phyloP scores from a whole-genome alignment of 495 filamentous ascomycete genomes.

The Tetracladium setigerum region DNA sequence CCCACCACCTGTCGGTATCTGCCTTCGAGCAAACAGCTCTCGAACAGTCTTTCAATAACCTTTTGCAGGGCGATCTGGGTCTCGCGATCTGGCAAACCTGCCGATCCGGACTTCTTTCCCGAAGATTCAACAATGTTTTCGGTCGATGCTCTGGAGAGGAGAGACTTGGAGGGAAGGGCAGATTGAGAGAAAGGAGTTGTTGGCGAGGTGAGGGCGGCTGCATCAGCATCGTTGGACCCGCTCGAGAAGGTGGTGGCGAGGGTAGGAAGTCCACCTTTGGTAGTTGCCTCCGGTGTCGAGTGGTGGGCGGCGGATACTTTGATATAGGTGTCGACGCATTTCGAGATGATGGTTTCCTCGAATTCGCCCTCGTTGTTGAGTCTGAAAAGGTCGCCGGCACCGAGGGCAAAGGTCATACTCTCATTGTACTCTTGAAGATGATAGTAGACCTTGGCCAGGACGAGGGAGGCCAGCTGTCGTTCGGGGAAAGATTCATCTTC shows the following conservation, averaged over 20 bases:
- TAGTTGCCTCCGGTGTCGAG: conserved; percentile 39
- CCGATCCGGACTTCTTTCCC: conserved; percentile 42
- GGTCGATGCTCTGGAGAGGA: conserved; percentile 61
- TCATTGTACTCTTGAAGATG: conserved; percentile 98
- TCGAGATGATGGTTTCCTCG: conserved; percentile 97
- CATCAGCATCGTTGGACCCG: conserved; percentile 51
- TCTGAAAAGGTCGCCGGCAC: conserved; percentile 91
- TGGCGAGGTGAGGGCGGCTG: conserved; percentile 68
- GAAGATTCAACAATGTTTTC: conserved; percentile 48
- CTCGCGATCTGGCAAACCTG: conserved; percentile 32
- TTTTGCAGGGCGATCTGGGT: conserved; percentile 66
- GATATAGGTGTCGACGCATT: conserved; percentile 98
- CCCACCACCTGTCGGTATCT: conserved; percentile 97
- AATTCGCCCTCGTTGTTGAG: conserved; percentile 89
- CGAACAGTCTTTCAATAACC: conserved; percentile 83
- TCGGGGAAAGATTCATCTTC: conserved; percentile 94
- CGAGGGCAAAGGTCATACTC: conserved; percentile 96
- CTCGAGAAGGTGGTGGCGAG: conserved; percentile 69
- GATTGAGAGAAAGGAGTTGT: conserved; percentile 93
- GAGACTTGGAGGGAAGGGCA: conserved; percentile 80
- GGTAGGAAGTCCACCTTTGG: conserved; percentile 50
- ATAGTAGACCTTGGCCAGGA: conserved; percentile 97
- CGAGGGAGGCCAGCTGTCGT: conserved; percentile 86
- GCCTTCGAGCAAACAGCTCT: conserved; percentile 78
- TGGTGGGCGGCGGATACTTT: conserved; percentile 68